These are phyloP conservation scores for Cryptococcus depauperatus DNA, from an alignment of 1,284 basidiomycete genomes.

Conservation along the genomic window DNA sequence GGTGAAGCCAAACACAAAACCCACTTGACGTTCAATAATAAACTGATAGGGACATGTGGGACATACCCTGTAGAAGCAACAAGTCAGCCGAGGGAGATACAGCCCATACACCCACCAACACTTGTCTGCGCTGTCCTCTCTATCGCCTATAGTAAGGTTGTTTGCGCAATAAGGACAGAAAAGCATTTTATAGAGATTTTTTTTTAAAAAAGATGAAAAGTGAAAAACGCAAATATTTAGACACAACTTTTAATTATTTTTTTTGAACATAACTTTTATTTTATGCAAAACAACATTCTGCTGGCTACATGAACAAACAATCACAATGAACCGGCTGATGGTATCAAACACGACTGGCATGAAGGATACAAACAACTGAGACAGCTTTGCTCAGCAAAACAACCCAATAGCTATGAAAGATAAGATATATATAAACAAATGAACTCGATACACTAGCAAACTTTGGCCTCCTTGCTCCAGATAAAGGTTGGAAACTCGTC, in stretches of 20 bases:
- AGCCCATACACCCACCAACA: constrained; percentile 31
- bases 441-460: not conserved
- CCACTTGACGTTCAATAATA: constrained; percentile 69
- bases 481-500: not conserved
- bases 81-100: not conserved
- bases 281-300: no score
- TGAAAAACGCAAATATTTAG: not conserved
- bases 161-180: constrained; percentile 96
- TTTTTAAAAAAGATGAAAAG: not conserved
- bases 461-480: not conserved
- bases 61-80: constrained; percentile 64
- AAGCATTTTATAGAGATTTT: constrained; percentile 52
- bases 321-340: not conserved
- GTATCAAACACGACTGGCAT: not conserved
- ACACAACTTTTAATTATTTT: not conserved
- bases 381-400: not conserved
- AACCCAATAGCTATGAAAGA: not conserved
- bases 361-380: not conserved
- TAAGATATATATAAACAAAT: not conserved
- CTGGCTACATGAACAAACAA: not conserved
- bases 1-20: constrained; percentile 11
- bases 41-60: constrained; percentile 94
- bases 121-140: constrained; percentile 36
- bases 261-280: no score
- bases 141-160: constrained; percentile 62